Evolutionary conservation across 2,329 filamentous ascomycete species (phyloP), one percentile per base, ranked within the genome.

Genomic region (Penicillium italicum): DNA sequence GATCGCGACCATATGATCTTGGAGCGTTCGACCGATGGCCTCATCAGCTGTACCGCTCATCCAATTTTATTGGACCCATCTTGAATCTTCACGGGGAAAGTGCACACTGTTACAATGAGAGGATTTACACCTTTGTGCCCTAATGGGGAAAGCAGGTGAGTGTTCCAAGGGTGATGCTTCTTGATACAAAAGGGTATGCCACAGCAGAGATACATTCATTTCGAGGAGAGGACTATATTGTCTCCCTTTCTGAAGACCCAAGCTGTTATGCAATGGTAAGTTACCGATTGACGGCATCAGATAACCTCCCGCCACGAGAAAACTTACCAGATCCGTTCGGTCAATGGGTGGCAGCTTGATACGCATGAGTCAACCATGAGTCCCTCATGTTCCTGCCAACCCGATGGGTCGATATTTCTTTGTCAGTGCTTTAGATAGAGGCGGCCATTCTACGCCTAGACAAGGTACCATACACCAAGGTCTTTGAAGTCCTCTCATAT

Each of bases 21-120:
- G 49, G 49, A n/a, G 49, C 49, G 2, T 51, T 45, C 11, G 49
- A 30, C 9, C 16, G 49, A 51, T 52, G 41, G 50, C 41, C 33
- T 24, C 50, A 52, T 9, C 50, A 52, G 18, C 12, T 46, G 6
- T 52, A 46, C 10, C 41, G 46, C 33, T 52, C 50, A 2, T 38
- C 41, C 3, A 31, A 11, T 7, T 14, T 31, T 2, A 26, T 46
- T 24, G 41, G 33, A 0, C 50, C 50, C 9, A 52, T 46, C 20
- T 11, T 52, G 14, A 46, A 52, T 8, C 3, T 45, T 12, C 41
- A 46, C 7, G 8, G 30, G 14, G 14, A 24, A 45, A 31, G 14
- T 6, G 0, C 9, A 10, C 22, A 38, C 4, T 45, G 41, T 22
- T 22, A 45, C 3, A 30, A 52, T 18, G 33, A 46, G 7, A 12